Evolutionary conservation across 345 rosid genomes (phyloP).

Genomic region (Melastoma malabathricum): DNA sequence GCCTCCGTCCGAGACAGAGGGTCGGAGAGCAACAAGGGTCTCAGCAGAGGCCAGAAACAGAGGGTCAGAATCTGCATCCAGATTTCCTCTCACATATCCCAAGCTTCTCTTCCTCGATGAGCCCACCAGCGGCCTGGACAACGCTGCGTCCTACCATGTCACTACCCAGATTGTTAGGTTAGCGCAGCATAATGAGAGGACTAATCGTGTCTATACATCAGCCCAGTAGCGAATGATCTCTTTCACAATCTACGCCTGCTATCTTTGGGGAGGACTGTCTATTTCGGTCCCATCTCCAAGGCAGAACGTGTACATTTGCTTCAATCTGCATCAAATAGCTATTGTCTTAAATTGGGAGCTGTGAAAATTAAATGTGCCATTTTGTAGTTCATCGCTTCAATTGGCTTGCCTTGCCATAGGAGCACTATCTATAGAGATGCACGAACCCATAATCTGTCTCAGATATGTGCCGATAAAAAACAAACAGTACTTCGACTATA

Average conservation of each 20-base stretch:
- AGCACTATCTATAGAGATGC: conserved; percentile 39
- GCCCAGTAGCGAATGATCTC: conserved; percentile 29
- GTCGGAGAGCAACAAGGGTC: conserved; percentile 24
- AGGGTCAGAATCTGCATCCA: conserved; percentile 48
- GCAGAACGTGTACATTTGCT: conserved; percentile 28
- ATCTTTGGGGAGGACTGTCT: conserved; percentile 28
- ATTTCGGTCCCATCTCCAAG: conserved; percentile 25
- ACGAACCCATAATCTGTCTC: no score
- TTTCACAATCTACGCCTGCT: conserved; percentile 30
- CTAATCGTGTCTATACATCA: conserved; percentile 40
- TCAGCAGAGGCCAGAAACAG: conserved; percentile 45
- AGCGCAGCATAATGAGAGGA: conserved; percentile 17
- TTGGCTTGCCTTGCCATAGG: conserved; percentile 49
- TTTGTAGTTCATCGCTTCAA: conserved; percentile 35
- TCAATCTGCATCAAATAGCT: no score
- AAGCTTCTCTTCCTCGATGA: conserved; percentile 36
- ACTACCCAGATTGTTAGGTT: conserved; percentile 27
- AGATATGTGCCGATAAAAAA: no score
- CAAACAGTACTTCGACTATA: no score
- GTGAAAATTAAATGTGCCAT: background rate
- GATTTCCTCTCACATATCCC: conserved; percentile 30
- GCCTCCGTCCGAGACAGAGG: no score
- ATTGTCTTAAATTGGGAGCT: background rate
- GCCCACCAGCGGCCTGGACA: conserved; percentile 43
- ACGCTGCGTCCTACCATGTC: conserved; percentile 41